Evolutionary conservation across 1,284 basidiomycete species (phyloP).

Genomic region (Cystobasidium pallidum): DNA sequence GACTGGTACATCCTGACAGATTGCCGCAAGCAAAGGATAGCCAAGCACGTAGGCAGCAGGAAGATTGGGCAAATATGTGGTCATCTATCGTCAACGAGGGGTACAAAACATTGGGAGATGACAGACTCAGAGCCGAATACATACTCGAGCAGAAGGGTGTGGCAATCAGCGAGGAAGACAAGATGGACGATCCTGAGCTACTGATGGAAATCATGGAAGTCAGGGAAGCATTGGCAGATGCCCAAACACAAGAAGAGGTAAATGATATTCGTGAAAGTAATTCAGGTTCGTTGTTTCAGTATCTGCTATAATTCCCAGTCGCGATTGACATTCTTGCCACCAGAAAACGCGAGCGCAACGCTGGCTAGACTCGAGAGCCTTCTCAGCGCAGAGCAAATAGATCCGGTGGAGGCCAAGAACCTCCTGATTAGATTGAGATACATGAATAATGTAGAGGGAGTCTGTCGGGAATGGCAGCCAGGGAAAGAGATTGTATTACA

Average conservation of each 20-base stretch:
- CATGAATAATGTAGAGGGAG: slow-evolving; percentile 70
- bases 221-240: slow-evolving; percentile 76
- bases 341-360: slow-evolving; percentile 65
- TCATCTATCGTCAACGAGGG: slow-evolving; percentile 71
- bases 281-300: slow-evolving; percentile 62
- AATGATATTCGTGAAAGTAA: slow-evolving; percentile 65
- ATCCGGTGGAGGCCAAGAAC: slow-evolving; percentile 60
- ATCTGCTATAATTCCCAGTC: background rate
- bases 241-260: slow-evolving; percentile 63
- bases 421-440: slow-evolving; percentile 76
- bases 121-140: slow-evolving; percentile 70
- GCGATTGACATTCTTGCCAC: slow-evolving; percentile 24
- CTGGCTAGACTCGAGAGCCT: slow-evolving; percentile 62
- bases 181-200: slow-evolving; percentile 71
- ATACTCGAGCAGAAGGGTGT: slow-evolving; percentile 66
- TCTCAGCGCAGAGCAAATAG: slow-evolving; percentile 65
- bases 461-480: slow-evolving; percentile 62
- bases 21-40: slow-evolving; percentile 55
- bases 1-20: slow-evolving; percentile 74
- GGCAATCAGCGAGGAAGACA: slow-evolving; percentile 71
- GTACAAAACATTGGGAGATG: slow-evolving; percentile 68
- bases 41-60: slow-evolving; percentile 62
- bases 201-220: slow-evolving; percentile 78
- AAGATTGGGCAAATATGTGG: slow-evolving; percentile 68
- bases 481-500: slow-evolving; percentile 51